Evolutionary conservation across 495 filamentous ascomycete species (phyloP).

Genomic region (Oidiodendron maius): DNA sequence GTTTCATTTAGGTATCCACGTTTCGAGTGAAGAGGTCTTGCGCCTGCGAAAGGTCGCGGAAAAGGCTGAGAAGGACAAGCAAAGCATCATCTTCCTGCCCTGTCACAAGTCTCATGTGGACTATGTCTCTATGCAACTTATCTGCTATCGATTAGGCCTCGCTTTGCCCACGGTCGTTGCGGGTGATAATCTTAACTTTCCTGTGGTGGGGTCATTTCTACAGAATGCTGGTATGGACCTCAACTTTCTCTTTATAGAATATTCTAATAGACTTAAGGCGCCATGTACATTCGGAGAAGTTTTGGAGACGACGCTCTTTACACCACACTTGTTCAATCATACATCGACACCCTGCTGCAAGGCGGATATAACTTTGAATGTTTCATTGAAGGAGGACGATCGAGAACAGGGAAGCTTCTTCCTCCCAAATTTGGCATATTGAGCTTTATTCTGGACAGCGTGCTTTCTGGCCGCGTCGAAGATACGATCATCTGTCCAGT

Average conservation of each 20-base stretch:
- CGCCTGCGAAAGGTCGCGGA: slow-evolving; percentile 75
- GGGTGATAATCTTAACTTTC: slow-evolving; percentile 94
- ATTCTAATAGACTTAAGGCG: slow-evolving; percentile 42
- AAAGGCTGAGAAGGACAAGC: slow-evolving; percentile 76
- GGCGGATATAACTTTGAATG: slow-evolving; percentile 93
- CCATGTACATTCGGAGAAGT: slow-evolving; percentile 92
- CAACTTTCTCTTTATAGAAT: neutral
- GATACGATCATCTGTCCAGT: slow-evolving; percentile 93
- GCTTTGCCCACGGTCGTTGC: slow-evolving; percentile 89
- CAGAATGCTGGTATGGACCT: slow-evolving; percentile 71
- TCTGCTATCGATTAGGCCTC: slow-evolving; percentile 89
- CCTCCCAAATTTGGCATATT: slow-evolving; percentile 96
- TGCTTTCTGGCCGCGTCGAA: slow-evolving; percentile 80
- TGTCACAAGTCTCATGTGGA: slow-evolving; percentile 94
- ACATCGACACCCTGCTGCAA: slow-evolving; percentile 88
- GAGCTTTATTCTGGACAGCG: slow-evolving; percentile 82
- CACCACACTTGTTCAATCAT: slow-evolving; percentile 83
- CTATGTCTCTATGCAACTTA: slow-evolving; percentile 87
- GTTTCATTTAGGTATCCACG: slow-evolving; percentile 63
- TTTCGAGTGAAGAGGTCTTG: slow-evolving; percentile 88
- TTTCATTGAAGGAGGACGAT: slow-evolving; percentile 92
- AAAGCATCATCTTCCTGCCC: slow-evolving; percentile 92
- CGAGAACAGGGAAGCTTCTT: slow-evolving; percentile 87
- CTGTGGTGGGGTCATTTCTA: slow-evolving; percentile 79
- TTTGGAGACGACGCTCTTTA: slow-evolving; percentile 93